phyloP scores from a whole-genome alignment of 495 filamentous ascomycete species.

The Tuber borchii region DNA sequence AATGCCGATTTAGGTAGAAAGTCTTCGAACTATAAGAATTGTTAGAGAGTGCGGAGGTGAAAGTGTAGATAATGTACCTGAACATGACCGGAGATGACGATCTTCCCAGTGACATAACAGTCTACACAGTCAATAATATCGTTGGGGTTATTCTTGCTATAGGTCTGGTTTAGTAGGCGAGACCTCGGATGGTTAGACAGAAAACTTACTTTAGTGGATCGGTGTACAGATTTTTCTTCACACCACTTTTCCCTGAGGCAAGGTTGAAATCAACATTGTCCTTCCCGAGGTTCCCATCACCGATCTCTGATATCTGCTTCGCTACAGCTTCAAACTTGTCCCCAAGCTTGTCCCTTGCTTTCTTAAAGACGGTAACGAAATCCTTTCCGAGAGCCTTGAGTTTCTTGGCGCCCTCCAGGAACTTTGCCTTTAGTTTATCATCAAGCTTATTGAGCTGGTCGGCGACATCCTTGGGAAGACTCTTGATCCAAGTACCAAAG shows the following conservation, averaged over 20 bases:
- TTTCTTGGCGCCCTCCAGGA: neutral
- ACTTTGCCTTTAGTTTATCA: neutral
- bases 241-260: slow-evolving; percentile 5
- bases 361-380: neutral
- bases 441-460: neutral
- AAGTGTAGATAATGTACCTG: neutral
- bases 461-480: neutral
- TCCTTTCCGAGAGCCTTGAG: neutral
- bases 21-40: slow-evolving; percentile 7
- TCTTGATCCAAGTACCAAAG: neutral
- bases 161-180: neutral
- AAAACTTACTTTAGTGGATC: slow-evolving; percentile 1
- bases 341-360: slow-evolving; percentile 2
- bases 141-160: neutral
- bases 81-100: slow-evolving; percentile 11
- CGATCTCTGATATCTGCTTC: neutral
- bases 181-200: neutral
- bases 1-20: slow-evolving; percentile 14
- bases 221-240: slow-evolving; percentile 13
- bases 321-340: neutral
- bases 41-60: neutral
- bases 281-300: slow-evolving; percentile 5
- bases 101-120: slow-evolving; percentile 16
- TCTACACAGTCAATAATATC: slow-evolving; percentile 15
- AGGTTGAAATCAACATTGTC: slow-evolving; percentile 11